Conservation (phyloP, 1,284 basidiomycete species). For the Papiliotrema fonsecae region DNA sequence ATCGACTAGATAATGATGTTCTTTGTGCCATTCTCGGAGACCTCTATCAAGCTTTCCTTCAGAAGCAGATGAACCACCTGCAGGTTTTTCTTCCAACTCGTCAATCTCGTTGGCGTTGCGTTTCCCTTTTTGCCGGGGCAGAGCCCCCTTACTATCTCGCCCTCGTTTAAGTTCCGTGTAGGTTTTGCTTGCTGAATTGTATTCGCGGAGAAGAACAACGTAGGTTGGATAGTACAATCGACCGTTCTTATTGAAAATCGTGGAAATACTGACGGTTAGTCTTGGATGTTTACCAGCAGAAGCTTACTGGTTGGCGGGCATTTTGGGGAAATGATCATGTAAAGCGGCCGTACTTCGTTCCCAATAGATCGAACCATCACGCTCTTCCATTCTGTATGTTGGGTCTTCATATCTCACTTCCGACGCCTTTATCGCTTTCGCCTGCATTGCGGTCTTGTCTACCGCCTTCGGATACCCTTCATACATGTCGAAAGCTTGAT, state of each 20-base stretch:
- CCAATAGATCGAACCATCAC: constrained; percentile 20
- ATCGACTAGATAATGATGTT: background rate
- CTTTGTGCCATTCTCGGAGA: background rate
- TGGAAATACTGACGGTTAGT: constrained; percentile 22
- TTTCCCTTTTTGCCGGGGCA: background rate
- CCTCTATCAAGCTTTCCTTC: background rate
- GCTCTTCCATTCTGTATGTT: constrained; percentile 8
- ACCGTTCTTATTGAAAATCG: background rate
- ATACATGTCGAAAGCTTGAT: constrained; percentile 26
- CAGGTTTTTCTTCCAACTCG: too few species aligned
- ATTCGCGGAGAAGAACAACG: background rate
- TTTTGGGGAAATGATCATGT: constrained; percentile 19
- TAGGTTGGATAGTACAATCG: background rate
- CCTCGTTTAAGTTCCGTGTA: background rate
- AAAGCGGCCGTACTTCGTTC: constrained; percentile 14
- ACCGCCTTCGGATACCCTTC: constrained; percentile 26
- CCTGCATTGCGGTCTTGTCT: background rate
- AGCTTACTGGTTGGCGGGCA: constrained; percentile 27
- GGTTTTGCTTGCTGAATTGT: background rate
- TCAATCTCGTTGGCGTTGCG: background rate
- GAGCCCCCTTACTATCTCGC: background rate
- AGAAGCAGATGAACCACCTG: too few species aligned
- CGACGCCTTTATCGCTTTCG: constrained; percentile 2
- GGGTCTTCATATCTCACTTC: constrained; percentile 15
- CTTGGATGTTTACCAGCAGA: background rate